Evolutionary conservation across 208 protist genomes (phyloP).

Genomic region (Crithidia brevicula): DNA sequence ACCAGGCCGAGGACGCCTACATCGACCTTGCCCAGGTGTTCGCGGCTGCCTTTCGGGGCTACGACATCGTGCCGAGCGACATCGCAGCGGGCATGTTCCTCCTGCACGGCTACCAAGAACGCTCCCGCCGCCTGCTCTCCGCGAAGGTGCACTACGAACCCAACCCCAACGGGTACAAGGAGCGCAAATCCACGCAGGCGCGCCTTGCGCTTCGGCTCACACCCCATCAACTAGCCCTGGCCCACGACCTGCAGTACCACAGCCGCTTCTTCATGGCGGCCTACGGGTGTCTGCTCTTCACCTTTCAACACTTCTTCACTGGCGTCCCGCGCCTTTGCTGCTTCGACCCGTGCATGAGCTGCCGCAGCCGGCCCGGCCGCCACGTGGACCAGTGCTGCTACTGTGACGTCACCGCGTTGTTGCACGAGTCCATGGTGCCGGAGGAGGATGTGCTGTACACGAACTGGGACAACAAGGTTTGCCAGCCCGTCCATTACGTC

Average conservation of each 20-base stretch:
- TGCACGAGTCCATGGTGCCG: conserved; percentile 48
- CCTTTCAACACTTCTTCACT: conserved; percentile 66
- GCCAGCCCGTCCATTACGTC: conserved; percentile 82
- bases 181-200: conserved; percentile 63
- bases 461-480: conserved; percentile 71
- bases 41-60: conserved; percentile 76
- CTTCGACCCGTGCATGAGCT: conserved; percentile 74
- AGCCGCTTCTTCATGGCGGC: conserved; percentile 77
- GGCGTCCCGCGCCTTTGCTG: conserved; percentile 64
- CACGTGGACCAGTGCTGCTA: conserved; percentile 57
- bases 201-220: conserved; percentile 45
- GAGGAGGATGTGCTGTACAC: conserved; percentile 79
- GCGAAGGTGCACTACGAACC: conserved; percentile 41
- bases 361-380: conserved; percentile 41
- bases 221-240: conserved; percentile 29
- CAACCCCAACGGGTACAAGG: conserved; percentile 29
- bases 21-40: conserved; percentile 60
- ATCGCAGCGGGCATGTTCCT: conserved; percentile 84
- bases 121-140: conserved; percentile 33
- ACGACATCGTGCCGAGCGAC: conserved; percentile 88
- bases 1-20: conserved; percentile 56
- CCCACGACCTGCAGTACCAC: conserved; percentile 63
- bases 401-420: conserved; percentile 72
- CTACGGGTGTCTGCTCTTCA: conserved; percentile 80
- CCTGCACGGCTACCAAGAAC: conserved; percentile 70